Evolutionary conservation across 345 rosid species (phyloP), one percentile per base, ranked within the genome.

Genomic region (Aegle marmelos): DNA sequence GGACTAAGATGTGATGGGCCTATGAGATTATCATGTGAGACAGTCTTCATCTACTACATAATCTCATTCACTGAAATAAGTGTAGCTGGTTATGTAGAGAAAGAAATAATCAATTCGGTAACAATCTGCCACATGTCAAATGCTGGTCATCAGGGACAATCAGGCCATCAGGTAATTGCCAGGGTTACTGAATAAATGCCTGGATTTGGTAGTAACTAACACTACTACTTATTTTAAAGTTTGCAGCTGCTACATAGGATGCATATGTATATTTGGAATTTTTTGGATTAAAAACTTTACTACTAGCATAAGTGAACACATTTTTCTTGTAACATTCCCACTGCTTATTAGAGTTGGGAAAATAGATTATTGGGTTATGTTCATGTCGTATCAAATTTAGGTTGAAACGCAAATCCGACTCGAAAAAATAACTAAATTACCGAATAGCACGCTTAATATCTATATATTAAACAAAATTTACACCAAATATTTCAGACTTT

Each of bases 1-100:
- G 72, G 73, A 56, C 72, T 73, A 33, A 34, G 65, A 34, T 48
- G 77, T 25, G 67, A 72, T 27, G 77, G 77, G 10, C 76, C 70
- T 70, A 41, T 70, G 34, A 70, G 54, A 4, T 48, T 78, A 21
- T 75, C 80, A 17, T 56, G 77, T 66, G 73, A 73, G n/a, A 57
- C 78, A 31, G 60, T 73, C 25, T 27, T 79, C 36, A 41, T 79
- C 74, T 33, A 79, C 5, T 59, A 25, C 37, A 62, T 30, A 62
- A 30, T 30, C 66, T 62, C 36, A 11, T 36, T 62, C 36, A 13
- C 14, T 27, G 21, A 16, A 21, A 28, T 31, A 27, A 36, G 66
- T 30, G 22, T 30, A 28, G 19, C 66, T 27, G 22, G 36, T 36
- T 27, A 28, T 30, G 4, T 62, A 19, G 66, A 62, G 36, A 28